These are phyloP conservation scores for Xylariaceae sp. DNA, from an alignment of 2,329 filamentous ascomycete species.

Conservation along the genomic window DNA sequence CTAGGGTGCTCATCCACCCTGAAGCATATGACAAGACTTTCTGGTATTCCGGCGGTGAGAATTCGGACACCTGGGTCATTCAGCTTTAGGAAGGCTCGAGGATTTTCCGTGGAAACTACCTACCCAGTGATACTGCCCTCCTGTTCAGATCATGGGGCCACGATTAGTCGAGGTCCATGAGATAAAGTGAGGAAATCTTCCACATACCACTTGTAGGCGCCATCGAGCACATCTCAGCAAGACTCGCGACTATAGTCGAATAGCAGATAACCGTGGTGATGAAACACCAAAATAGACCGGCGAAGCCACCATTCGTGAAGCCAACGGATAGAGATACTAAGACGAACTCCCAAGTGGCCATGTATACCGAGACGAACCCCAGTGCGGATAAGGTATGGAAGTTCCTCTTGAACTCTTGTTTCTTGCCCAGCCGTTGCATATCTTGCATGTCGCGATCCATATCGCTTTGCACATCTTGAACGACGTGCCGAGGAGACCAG, in stretches of 20 bases:
- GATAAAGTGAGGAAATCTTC: too few relatives aligned
- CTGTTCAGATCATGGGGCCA: too few relatives aligned
- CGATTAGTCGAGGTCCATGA: too few relatives aligned
- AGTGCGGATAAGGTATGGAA: conserved; percentile 15
- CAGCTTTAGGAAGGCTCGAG: too few relatives aligned
- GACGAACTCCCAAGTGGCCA: conserved; percentile 21
- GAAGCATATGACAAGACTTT: conserved; percentile 6
- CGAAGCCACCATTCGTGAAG: conserved; percentile 15
- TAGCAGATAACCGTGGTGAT: conserved; percentile 15
- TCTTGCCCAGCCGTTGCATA: conserved; percentile 8
- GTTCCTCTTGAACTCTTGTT: conserved; percentile 17
- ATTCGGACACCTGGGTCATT: conserved; percentile 9
- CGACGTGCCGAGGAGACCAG: too few relatives aligned
- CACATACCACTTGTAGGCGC: conserved; percentile 6
- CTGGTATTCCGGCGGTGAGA: conserved; percentile 3
- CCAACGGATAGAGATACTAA: conserved; percentile 15
- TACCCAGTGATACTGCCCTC: too few relatives aligned
- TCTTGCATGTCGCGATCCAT: conserved; percentile 2
- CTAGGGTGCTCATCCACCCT: conserved; percentile 9
- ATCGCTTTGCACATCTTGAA: too few relatives aligned
- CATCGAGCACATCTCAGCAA: conserved; percentile 12
- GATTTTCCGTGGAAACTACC: too few relatives aligned
- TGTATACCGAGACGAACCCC: conserved; percentile 22
- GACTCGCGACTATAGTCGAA: conserved; percentile 9
- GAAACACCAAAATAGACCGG: conserved; percentile 20